Evolutionary conservation across 2,329 filamentous ascomycete species (phyloP).

Genomic region (Monilinia vaccinii-corymbosi): DNA sequence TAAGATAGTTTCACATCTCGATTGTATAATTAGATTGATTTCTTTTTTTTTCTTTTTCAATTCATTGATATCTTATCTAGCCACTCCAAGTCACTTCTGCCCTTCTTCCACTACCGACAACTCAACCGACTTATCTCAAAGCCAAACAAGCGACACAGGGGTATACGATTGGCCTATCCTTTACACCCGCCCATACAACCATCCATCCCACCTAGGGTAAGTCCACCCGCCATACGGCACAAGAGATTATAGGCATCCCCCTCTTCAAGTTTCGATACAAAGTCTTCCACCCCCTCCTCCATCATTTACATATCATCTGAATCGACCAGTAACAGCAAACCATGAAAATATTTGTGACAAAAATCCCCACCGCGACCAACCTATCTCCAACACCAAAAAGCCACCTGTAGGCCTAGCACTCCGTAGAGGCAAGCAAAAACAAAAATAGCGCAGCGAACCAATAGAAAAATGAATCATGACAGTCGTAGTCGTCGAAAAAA

Average conservation of each 20-base stretch:
- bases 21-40: background rate
- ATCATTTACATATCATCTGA: background rate
- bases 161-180: background rate
- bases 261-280: background rate
- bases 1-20: background rate
- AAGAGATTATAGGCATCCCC: background rate
- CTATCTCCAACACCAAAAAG: background rate
- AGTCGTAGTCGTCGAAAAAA: constrained; percentile 8
- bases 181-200: background rate
- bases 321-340: background rate
- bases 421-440: background rate
- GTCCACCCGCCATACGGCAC: background rate
- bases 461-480: background rate
- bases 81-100: background rate
- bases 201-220: background rate
- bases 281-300: no score
- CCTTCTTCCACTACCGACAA: background rate
- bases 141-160: background rate
- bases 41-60: background rate
- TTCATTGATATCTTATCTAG: constrained; percentile 1
- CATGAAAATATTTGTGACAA: background rate
- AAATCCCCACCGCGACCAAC: background rate
- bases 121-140: background rate
- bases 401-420: background rate
- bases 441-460: constrained; percentile 3